A percentile compares a stretch with the other conserved stretches of the same genome.
Conservation (phyloP, 1,139 yeast genomes). For the Hyphopichia pseudoburtonii region DNA sequence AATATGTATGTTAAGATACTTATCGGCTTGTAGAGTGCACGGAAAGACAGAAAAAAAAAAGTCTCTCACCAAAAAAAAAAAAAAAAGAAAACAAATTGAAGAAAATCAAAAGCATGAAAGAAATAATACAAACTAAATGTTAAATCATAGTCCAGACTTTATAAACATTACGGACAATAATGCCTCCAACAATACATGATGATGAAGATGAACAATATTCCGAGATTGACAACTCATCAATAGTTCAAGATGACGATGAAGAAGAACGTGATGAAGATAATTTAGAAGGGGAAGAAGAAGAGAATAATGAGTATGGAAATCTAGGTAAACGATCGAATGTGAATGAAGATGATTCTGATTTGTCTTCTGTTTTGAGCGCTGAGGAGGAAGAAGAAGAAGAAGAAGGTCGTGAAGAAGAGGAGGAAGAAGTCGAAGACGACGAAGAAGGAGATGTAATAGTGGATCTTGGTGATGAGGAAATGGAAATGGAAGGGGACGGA, state of each 20-base stretch:
- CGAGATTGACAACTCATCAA: slow-evolving; percentile 1
- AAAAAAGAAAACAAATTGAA: neutral
- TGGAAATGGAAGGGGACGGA: slow-evolving; percentile 4
- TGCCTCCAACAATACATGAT: slow-evolving; percentile 15
- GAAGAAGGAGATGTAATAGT: slow-evolving; percentile 12
- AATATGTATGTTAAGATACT: neutral
- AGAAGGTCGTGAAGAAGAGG: slow-evolving; percentile 10
- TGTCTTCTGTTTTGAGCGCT: slow-evolving; percentile 11
- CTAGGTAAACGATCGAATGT: slow-evolving; percentile 4
- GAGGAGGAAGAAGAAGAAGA: slow-evolving; percentile 11
- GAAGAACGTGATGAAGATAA: slow-evolving; percentile 14
- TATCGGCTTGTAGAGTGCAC: neutral
- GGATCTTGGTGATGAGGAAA: slow-evolving; percentile 3
- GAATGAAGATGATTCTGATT: slow-evolving; percentile 4
- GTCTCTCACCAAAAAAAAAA: too few species aligned
- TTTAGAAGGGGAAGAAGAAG: slow-evolving; percentile 16
- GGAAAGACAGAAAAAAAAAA: neutral
- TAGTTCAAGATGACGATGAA: slow-evolving; percentile 7
- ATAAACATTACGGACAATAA: too few species aligned
- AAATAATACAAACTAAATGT: neutral
- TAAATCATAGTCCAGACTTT: neutral
- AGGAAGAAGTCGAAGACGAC: slow-evolving; percentile 9
- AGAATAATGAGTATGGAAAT: slow-evolving; percentile 16
- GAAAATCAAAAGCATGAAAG: neutral
- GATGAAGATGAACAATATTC: slow-evolving; percentile 10